Evolutionary conservation across 257 asterid species (phyloP).

Genomic region (Capsicum baccatum): DNA sequence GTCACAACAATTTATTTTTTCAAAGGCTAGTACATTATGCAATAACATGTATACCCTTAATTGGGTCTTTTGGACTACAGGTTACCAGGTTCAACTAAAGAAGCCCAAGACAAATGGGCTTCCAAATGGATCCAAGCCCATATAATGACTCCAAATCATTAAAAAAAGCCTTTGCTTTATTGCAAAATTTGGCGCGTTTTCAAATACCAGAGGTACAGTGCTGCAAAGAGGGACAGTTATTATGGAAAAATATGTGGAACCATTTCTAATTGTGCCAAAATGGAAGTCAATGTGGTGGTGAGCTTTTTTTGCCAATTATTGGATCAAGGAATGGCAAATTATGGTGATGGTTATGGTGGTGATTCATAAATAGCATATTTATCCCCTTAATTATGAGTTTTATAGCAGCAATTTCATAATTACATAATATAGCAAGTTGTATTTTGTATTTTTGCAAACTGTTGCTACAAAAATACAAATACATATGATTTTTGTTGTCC

Average conservation of each 20-base stretch:
- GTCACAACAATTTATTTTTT: neutral
- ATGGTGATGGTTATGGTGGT: too few relatives aligned
- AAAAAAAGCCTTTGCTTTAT: conserved; percentile 34
- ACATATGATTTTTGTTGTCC: too few relatives aligned
- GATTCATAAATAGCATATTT: too few relatives aligned
- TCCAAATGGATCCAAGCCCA: conserved; percentile 34
- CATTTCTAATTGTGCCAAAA: conserved; percentile 27
- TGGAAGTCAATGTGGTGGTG: too few relatives aligned
- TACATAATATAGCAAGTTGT: too few relatives aligned
- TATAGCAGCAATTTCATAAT: too few relatives aligned
- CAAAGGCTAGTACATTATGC: neutral
- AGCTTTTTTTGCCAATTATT: too few relatives aligned
- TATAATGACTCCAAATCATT: conserved; percentile 32
- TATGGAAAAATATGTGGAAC: conserved; percentile 27
- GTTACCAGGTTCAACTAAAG: neutral
- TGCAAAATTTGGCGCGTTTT: conserved; percentile 38
- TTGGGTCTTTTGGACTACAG: neutral
- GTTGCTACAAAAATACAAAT: too few relatives aligned
- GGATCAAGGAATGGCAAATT: too few relatives aligned
- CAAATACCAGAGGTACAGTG: neutral
- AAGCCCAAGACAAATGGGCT: conserved; percentile 1
- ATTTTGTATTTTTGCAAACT: too few relatives aligned
- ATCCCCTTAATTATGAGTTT: too few relatives aligned
- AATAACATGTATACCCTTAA: neutral
- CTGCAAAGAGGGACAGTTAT: conserved; percentile 31